Evolutionary conservation across 2,329 filamentous ascomycete species (phyloP).

Genomic region (Verticillium albo-atrum): DNA sequence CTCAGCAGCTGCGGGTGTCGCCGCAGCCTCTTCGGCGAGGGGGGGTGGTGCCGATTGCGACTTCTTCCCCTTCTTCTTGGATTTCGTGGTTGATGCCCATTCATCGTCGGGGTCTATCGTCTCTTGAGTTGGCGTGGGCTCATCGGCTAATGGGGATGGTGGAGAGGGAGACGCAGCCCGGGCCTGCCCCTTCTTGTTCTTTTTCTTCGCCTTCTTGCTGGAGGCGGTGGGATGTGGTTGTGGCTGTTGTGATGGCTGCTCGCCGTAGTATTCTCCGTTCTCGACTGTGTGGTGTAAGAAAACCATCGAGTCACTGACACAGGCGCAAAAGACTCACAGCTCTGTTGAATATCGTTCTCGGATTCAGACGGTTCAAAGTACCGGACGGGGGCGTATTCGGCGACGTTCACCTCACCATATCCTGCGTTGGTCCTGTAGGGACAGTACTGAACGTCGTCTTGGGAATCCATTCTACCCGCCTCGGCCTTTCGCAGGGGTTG

Average conservation of each 20-base stretch:
- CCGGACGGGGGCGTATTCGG: conserved; percentile 38
- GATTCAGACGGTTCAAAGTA: conserved; percentile 34
- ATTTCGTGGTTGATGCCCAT: conserved; percentile 3
- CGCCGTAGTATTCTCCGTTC: conserved; percentile 1
- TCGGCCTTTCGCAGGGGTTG: too few species aligned
- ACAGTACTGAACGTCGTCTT: conserved; percentile 31
- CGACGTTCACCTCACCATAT: conserved; percentile 31
- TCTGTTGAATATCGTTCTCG: conserved; percentile 18
- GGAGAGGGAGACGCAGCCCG: conserved; percentile 1
- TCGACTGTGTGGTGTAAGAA: background rate
- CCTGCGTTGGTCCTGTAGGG: conserved; percentile 28
- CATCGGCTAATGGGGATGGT: background rate
- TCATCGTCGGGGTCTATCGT: background rate
- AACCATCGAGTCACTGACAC: too few species aligned
- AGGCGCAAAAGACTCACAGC: background rate
- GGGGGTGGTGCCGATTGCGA: background rate
- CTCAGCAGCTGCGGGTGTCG: too few species aligned
- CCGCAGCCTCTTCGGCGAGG: too few species aligned
- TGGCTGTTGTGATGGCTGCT: conserved; percentile 5
- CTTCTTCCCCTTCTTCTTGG: conserved; percentile 16
- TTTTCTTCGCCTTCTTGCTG: conserved; percentile 14
- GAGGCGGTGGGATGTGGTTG: conserved; percentile 2
- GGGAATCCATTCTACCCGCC: conserved; percentile 31
- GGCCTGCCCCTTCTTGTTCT: conserved; percentile 12
- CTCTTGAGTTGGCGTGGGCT: background rate